Percentiles rank a stretch among this genome's conserved stretches.
Conservation (phyloP, 208 protist genomes). For the Trichomonas vaginalis region DNA sequence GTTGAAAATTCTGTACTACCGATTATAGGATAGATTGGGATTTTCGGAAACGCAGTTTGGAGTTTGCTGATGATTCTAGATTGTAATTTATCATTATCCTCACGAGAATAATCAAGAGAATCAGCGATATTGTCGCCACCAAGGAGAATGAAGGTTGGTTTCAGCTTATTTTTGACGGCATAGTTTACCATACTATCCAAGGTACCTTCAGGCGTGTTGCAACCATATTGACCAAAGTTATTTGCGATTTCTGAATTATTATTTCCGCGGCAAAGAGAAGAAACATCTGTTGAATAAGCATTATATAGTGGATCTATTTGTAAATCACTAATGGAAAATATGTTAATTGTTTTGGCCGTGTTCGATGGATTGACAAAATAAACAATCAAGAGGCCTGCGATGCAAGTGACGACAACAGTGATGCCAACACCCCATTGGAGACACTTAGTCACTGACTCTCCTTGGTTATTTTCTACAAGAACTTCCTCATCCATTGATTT, state of each 20-base stretch:
- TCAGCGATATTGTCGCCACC: background rate
- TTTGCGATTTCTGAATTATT: background rate
- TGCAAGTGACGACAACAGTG: background rate
- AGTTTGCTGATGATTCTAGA: background rate
- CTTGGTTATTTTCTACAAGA: background rate
- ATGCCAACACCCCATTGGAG: background rate
- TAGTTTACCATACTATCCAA: background rate
- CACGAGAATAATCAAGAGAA: background rate
- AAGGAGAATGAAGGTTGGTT: background rate
- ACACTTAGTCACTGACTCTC: background rate
- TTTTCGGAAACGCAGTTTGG: background rate
- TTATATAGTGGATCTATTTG: background rate
- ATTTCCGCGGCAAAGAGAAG: background rate
- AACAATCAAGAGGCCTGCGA: background rate
- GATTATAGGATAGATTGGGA: background rate
- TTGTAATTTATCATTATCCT: background rate
- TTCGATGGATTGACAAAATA: background rate
- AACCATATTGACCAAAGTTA: background rate
- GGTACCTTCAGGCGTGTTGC: background rate
- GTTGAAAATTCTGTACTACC: background rate
- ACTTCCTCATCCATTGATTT: background rate
- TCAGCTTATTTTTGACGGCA: background rate
- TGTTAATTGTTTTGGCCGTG: background rate
- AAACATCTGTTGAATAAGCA: background rate
- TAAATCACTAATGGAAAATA: background rate